These are phyloP conservation scores for Chlamydomonas eustigma DNA, from an alignment of 139 green algal species.

Conservation along the genomic window DNA sequence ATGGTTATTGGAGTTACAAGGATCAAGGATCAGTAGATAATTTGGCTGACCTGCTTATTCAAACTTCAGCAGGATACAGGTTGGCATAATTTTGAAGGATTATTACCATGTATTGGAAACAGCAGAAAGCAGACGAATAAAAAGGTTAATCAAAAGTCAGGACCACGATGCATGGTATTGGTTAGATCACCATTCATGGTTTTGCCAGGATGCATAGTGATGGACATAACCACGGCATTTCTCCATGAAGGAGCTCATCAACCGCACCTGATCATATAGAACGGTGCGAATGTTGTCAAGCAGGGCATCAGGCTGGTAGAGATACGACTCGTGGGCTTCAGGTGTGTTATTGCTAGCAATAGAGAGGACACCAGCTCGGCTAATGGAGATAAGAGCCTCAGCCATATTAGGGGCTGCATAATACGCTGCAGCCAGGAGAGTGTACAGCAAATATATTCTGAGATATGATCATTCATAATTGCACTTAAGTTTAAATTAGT, in stretches of 20 bases:
- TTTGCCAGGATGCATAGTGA: too few relatives aligned
- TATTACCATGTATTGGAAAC: too few relatives aligned
- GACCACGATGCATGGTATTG: too few relatives aligned
- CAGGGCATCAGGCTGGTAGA: conserved; percentile 27
- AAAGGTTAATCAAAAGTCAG: background rate
- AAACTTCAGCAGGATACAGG: background rate
- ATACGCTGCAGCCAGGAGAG: background rate
- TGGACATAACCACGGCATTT: background rate
- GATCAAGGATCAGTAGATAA: background rate
- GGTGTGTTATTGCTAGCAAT: conserved; percentile 24
- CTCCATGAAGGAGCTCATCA: background rate
- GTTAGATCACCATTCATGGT: too few relatives aligned
- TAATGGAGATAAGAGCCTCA: background rate
- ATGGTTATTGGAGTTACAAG: background rate
- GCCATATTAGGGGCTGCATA: conserved; percentile 11
- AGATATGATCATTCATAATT: background rate
- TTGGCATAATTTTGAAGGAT: too few relatives aligned
- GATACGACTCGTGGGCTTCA: conserved; percentile 18
- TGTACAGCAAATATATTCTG: background rate
- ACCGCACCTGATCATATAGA: conserved; percentile 32
- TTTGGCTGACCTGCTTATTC: background rate
- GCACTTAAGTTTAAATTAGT: background rate
- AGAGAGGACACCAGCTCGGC: conserved; percentile 16
- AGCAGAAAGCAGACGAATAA: too few relatives aligned
- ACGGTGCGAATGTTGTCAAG: conserved; percentile 25